Evolutionary conservation across 2,329 filamentous ascomycete genomes (phyloP).

Genomic region (Sporothrix pseudoabietina): DNA sequence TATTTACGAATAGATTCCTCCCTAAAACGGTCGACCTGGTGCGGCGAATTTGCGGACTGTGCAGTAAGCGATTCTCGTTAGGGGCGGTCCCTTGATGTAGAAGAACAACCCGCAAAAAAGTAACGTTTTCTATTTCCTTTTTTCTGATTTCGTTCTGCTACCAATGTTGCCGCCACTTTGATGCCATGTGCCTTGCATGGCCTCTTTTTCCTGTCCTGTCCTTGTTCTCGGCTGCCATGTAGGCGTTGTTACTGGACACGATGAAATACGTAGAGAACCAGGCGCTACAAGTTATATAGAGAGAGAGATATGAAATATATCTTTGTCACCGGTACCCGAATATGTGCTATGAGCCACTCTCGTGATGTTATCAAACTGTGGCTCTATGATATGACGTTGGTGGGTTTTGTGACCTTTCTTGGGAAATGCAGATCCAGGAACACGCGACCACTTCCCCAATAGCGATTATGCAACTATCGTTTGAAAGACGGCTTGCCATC

Average conservation of each 20-base stretch:
- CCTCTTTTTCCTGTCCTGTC: neutral
- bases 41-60: constrained; percentile 18
- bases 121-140: constrained; percentile 21
- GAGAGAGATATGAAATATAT: neutral
- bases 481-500: neutral
- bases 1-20: neutral
- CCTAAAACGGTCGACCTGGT: neutral
- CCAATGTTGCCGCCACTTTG: neutral
- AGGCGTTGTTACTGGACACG: neutral
- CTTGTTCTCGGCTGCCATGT: neutral
- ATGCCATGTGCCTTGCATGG: neutral
- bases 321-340: neutral
- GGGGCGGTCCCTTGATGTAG: neutral
- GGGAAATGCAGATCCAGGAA: constrained; percentile 1
- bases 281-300: neutral
- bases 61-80: neutral
- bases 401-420: neutral
- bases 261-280: neutral
- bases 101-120: constrained; percentile 21
- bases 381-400: neutral
- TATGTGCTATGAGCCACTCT: neutral
- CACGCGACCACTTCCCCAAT: neutral
- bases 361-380: neutral
- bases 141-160: neutral
- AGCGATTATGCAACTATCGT: neutral